Conservation (phyloP, 768 basidiomycete species). For the Suillus ampliporus region DNA sequence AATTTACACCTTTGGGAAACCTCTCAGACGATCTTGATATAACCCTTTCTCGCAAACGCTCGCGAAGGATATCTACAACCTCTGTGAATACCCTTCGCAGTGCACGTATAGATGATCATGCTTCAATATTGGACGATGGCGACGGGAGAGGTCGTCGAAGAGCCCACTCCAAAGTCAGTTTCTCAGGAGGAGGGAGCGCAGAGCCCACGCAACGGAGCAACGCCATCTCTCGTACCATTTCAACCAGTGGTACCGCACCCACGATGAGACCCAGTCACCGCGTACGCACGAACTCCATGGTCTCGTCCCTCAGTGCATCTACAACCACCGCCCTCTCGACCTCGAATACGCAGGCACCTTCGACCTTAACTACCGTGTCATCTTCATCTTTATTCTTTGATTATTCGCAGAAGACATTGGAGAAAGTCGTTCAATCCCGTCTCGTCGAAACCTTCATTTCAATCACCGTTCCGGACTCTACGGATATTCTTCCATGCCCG, state of each 20-base stretch:
- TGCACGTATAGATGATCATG: conserved; percentile 51
- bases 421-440: conserved; percentile 73
- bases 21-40: conserved; percentile 76
- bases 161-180: conserved; percentile 53
- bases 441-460: conserved; percentile 81
- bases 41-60: conserved; percentile 59
- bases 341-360: not conserved
- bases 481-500: conserved; percentile 12
- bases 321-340: conserved; percentile 8
- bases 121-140: conserved; percentile 30
- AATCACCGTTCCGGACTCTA: conserved; percentile 47
- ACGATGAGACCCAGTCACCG: conserved; percentile 44
- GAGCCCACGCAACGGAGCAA: conserved; percentile 17
- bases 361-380: conserved; percentile 19
- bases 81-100: conserved; percentile 58
- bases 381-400: conserved; percentile 51
- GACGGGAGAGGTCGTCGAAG: conserved; percentile 48
- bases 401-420: conserved; percentile 70
- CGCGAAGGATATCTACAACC: conserved; percentile 63
- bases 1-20: conserved; percentile 61
- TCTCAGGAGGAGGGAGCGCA: conserved; percentile 32
- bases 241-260: conserved; percentile 29
- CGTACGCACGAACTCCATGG: conserved; percentile 57
- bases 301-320: conserved; percentile 48
- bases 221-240: conserved; percentile 22